These are phyloP conservation scores for Fusarium sp. DNA, from an alignment of 2,329 filamentous ascomycete genomes.

Conservation along the genomic window DNA sequence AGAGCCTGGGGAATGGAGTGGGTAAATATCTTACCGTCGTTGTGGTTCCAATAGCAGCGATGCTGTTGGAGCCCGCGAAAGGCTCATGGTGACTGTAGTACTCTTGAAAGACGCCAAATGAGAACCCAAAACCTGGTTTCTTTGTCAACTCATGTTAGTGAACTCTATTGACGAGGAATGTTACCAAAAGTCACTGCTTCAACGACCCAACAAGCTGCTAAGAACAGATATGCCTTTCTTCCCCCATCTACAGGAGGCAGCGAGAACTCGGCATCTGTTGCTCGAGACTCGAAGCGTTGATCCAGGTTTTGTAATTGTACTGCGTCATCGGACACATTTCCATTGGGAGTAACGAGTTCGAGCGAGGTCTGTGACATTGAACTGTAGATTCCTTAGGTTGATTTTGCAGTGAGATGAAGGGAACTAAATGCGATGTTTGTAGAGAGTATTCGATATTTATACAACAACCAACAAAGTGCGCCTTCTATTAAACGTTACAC, in stretches of 20 bases:
- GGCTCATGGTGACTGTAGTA: slow-evolving; percentile 68
- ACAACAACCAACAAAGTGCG: background rate
- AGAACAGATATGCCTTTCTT: slow-evolving; percentile 49
- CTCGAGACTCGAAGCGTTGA: background rate
- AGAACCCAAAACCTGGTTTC: slow-evolving; percentile 66
- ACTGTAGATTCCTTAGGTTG: accelerated
- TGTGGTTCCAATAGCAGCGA: slow-evolving; percentile 68
- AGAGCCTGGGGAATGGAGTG: background rate
- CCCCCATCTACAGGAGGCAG: slow-evolving; percentile 50
- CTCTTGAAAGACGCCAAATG: slow-evolving; percentile 73
- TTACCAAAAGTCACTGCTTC: slow-evolving; percentile 34
- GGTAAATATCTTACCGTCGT: slow-evolving; percentile 47
- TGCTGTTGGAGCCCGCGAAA: slow-evolving; percentile 60
- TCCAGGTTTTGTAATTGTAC: background rate
- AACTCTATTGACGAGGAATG: accelerated
- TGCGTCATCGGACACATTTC: background rate
- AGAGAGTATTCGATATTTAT: background rate
- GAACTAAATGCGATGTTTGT: background rate
- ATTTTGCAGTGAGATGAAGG: background rate
- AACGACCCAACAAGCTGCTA: slow-evolving; percentile 37
- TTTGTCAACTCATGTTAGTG: background rate
- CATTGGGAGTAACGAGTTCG: background rate
- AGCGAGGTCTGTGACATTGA: slow-evolving; percentile 12
- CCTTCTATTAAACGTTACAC: background rate
- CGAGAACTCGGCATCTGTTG: slow-evolving; percentile 25